phyloP scores from a whole-genome alignment of 805 yeast genomes.

The Candida verbasci region DNA sequence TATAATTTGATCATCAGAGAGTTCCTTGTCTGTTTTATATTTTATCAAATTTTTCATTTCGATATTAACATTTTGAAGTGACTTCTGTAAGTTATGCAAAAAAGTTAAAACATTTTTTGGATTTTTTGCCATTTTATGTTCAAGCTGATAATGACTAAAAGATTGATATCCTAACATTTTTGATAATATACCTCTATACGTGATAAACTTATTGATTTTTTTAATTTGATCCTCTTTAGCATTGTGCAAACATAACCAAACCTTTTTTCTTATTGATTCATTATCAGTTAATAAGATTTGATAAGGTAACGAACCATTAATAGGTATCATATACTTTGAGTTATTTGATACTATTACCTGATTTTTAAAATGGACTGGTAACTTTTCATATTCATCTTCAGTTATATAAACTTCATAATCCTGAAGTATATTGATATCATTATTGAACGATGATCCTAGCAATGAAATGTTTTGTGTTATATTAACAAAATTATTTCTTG shows the following conservation, averaged over 20 bases:
- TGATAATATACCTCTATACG: constrained; percentile 67
- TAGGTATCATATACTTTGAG: constrained; percentile 22
- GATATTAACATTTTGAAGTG: constrained; percentile 46
- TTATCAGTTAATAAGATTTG: constrained; percentile 53
- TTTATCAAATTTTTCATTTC: constrained; percentile 54
- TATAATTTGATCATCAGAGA: constrained; percentile 23
- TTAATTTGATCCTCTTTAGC: constrained; percentile 60
- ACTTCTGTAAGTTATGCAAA: constrained; percentile 51
- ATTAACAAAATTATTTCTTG: constrained; percentile 66
- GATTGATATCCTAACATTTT: constrained; percentile 64
- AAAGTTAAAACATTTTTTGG: constrained; percentile 76
- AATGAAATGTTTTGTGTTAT: constrained; percentile 78
- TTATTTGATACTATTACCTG: constrained; percentile 20
- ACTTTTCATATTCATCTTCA: constrained; percentile 23
- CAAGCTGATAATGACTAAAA: constrained; percentile 75
- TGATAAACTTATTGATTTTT: constrained; percentile 54
- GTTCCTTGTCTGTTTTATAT: constrained; percentile 14
- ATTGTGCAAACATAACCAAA: constrained; percentile 75
- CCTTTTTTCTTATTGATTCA: constrained; percentile 52
- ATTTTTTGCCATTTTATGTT: constrained; percentile 83
- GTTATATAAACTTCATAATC: constrained; percentile 35
- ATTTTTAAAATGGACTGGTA: constrained; percentile 19
- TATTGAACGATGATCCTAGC: constrained; percentile 72
- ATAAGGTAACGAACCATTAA: constrained; percentile 60
- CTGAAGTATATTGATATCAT: constrained; percentile 37